phyloP scores from a whole-genome alignment of 106 monocot genomes.

The Hemerocallis citrina region DNA sequence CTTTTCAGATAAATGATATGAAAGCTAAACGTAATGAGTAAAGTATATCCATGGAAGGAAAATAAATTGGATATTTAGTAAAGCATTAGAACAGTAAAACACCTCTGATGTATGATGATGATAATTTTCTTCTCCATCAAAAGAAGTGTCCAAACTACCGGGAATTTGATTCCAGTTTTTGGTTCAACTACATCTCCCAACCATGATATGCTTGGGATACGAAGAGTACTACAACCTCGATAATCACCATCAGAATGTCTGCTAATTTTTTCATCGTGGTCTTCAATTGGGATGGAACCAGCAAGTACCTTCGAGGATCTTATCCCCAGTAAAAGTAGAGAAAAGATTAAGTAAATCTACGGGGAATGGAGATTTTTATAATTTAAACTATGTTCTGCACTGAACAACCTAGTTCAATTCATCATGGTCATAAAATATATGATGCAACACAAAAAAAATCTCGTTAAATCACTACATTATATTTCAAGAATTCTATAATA shows the following conservation, averaged over 20 bases:
- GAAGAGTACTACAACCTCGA: constrained; percentile 31
- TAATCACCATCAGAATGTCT: constrained; percentile 12
- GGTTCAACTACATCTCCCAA: constrained; percentile 65
- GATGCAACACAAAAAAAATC: not conserved
- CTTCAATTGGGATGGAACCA: constrained; percentile 36
- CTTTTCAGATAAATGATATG: too few species aligned
- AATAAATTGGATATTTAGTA: not conserved
- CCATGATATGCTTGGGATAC: constrained; percentile 29
- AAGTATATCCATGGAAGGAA: not conserved
- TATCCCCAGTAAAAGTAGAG: not conserved
- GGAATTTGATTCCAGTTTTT: constrained; percentile 87
- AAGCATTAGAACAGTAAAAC: not conserved
- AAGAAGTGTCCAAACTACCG: constrained; percentile 41
- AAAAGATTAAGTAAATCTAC: constrained; percentile 4
- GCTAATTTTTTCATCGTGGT: constrained; percentile 13
- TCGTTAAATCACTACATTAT: not conserved
- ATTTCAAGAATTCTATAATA: not conserved
- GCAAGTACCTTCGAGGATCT: constrained; percentile 64
- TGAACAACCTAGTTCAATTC: not conserved
- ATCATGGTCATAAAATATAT: not conserved
- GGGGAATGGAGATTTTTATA: not conserved
- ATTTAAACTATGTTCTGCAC: not conserved
- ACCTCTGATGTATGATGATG: constrained; percentile 58
- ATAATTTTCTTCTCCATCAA: constrained; percentile 29
- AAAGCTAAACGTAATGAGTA: too few species aligned